A percentile compares a stretch with the other conserved stretches of the same genome.
Conservation (phyloP, 2,329 filamentous ascomycete species). For the Sarocladium brachiariae region DNA sequence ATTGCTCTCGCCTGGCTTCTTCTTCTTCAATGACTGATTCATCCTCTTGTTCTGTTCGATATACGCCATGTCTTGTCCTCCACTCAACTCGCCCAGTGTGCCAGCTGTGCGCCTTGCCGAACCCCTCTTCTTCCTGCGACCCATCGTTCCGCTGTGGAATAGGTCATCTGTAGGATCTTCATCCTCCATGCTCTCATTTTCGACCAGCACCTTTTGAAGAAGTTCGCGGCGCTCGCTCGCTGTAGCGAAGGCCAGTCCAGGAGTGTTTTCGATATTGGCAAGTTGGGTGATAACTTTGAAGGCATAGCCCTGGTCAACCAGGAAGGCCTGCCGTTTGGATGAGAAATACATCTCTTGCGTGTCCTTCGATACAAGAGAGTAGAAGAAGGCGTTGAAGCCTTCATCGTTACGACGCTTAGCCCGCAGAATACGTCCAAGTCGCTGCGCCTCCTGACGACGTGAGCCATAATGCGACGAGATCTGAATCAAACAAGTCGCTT, state of each 20-base stretch:
- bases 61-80: slow-evolving; percentile 97
- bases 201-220: slow-evolving; percentile 80
- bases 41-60: slow-evolving; percentile 71
- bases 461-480: slow-evolving; percentile 94
- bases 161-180: slow-evolving; percentile 53
- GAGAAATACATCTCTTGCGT: slow-evolving; percentile 98
- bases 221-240: slow-evolving; percentile 77
- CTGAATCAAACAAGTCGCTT: slow-evolving; percentile 90
- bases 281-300: slow-evolving; percentile 99
- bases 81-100: slow-evolving; percentile 76
- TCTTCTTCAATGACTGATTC: slow-evolving; percentile 40
- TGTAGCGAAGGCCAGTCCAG: slow-evolving; percentile 72
- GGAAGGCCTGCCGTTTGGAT: slow-evolving; percentile 90
- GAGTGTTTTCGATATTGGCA: slow-evolving; percentile 80
- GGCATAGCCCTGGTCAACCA: slow-evolving; percentile 96
- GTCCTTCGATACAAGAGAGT: slow-evolving; percentile 93
- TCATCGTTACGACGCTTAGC: slow-evolving; percentile 96
- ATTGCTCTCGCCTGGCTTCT: slow-evolving; percentile 31
- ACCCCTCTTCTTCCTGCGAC: slow-evolving; percentile 44
- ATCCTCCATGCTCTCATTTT: slow-evolving; percentile 70
- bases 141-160: slow-evolving; percentile 36
- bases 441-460: slow-evolving; percentile 85
- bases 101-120: slow-evolving; percentile 74
- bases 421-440: slow-evolving; percentile 83
- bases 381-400: slow-evolving; percentile 98